Percentiles rank a stretch among this genome's conserved stretches.
phyloP scores from a whole-genome alignment of 768 basidiomycete species.

The Nidula microcarpa region DNA sequence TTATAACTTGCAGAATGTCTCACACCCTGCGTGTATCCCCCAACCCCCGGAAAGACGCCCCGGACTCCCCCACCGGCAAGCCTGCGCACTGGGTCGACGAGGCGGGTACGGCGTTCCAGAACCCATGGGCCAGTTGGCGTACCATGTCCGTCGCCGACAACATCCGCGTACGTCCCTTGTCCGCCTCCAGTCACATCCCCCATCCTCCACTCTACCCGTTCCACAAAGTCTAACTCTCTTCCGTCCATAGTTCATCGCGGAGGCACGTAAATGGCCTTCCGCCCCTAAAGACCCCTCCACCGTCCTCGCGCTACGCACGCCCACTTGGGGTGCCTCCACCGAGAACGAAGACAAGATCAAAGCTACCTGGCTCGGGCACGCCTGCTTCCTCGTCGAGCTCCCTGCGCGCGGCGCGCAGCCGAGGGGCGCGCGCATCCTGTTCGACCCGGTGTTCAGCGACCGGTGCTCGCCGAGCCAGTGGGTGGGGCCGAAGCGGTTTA shows the following conservation, averaged over 20 bases:
- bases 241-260: neutral
- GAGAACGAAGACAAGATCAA: conserved; percentile 35
- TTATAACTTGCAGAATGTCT: no score
- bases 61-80: conserved; percentile 1
- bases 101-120: conserved; percentile 14
- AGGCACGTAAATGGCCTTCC: neutral
- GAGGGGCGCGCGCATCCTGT: conserved; percentile 44
- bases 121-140: conserved; percentile 25
- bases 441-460: conserved; percentile 52
- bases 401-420: conserved; percentile 24
- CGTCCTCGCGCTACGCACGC: conserved; percentile 8
- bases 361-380: conserved; percentile 55
- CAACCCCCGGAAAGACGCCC: no score
- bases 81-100: conserved; percentile 21
- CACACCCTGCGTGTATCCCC: no score
- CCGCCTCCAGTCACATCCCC: conserved; percentile 7
- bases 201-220: neutral
- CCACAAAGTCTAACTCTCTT: neutral
- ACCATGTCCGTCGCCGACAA: neutral
- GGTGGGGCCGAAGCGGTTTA: conserved; percentile 45
- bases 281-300: neutral
- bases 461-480: conserved; percentile 45
- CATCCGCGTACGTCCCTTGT: conserved; percentile 6
- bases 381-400: conserved; percentile 50
- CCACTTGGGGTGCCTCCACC: conserved; percentile 31